Evolutionary conservation across 2,329 filamentous ascomycete species (phyloP).

Genomic region (Dryadomyces quercus-mongolicae): DNA sequence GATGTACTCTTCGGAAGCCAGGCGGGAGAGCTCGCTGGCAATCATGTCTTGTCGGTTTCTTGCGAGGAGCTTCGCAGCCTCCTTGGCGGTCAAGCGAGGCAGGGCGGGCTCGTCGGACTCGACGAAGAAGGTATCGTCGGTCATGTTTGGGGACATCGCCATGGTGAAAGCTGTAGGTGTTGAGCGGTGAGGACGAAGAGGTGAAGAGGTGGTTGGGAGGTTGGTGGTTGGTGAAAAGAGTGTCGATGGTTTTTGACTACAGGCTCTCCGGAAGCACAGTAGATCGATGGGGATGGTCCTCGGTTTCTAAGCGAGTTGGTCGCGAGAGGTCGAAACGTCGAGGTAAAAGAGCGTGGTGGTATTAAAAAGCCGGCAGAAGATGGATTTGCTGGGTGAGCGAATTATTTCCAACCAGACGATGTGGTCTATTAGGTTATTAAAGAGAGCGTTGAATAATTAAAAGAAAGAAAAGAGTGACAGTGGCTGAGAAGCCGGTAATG

Average conservation of each 20-base stretch:
- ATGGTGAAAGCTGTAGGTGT: slow-evolving; percentile 16
- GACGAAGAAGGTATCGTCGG: slow-evolving; percentile 40
- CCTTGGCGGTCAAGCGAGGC: slow-evolving; percentile 54
- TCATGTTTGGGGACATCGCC: slow-evolving; percentile 17
- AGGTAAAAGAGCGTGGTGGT: slow-evolving; percentile 15
- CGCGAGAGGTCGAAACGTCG: background rate
- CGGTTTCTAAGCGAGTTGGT: slow-evolving; percentile 4
- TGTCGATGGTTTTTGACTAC: slow-evolving; percentile 19
- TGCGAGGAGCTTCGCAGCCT: slow-evolving; percentile 66
- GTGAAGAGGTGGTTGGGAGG: background rate
- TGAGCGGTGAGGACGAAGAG: slow-evolving; percentile 6
- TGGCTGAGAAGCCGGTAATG: slow-evolving; percentile 34
- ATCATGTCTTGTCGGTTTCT: slow-evolving; percentile 79
- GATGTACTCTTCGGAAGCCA: slow-evolving; percentile 81
- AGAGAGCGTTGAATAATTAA: slow-evolving; percentile 37
- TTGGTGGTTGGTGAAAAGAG: slow-evolving; percentile 23
- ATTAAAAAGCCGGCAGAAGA: slow-evolving; percentile 10
- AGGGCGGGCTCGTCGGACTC: slow-evolving; percentile 39
- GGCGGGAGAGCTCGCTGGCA: slow-evolving; percentile 74
- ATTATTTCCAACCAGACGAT: slow-evolving; percentile 27
- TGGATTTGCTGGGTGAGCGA: slow-evolving; percentile 22
- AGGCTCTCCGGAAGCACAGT: slow-evolving; percentile 35
- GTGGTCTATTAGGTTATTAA: slow-evolving; percentile 43
- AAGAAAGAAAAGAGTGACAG: slow-evolving; percentile 41
- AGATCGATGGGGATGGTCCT: background rate